Evolutionary conservation across 2,329 filamentous ascomycete genomes (phyloP).

Genomic region (Pseudocercospora crystallina): DNA sequence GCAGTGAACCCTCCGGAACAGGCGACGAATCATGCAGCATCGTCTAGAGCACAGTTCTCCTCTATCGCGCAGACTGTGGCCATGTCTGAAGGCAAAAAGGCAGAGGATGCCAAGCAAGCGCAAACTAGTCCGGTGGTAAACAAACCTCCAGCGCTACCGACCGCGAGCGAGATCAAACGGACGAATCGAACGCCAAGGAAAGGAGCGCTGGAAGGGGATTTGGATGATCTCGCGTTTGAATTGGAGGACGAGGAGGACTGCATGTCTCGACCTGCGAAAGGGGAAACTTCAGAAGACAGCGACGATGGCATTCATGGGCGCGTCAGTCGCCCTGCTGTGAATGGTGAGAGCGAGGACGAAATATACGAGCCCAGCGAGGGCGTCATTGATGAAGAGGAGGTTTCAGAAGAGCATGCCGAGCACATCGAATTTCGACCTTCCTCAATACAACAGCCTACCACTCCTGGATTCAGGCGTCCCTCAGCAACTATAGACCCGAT

Average conservation of each 20-base stretch:
- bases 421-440: constrained; percentile 28
- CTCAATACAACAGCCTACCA: constrained; percentile 33
- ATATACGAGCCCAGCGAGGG: constrained; percentile 23
- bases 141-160: too few species aligned
- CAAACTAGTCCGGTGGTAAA: too few species aligned
- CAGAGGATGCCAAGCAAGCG: background rate
- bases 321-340: constrained; percentile 5
- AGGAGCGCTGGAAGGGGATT: too few species aligned
- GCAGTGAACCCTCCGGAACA: constrained; percentile 1
- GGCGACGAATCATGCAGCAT: constrained; percentile 5
- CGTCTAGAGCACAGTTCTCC: constrained; percentile 3
- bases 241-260: constrained; percentile 27
- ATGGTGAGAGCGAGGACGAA: constrained; percentile 14
- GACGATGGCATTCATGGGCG: constrained; percentile 20
- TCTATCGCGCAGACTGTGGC: background rate
- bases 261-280: background rate
- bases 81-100: constrained; percentile 9
- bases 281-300: constrained; percentile 7
- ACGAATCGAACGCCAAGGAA: too few species aligned
- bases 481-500: constrained; percentile 33
- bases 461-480: constrained; percentile 37
- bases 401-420: constrained; percentile 20
- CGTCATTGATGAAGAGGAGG: constrained; percentile 11
- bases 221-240: constrained; percentile 29
- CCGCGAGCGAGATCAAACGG: too few species aligned